Percentiles rank a stretch among this genome's conserved stretches.
Conservation (phyloP, 495 filamentous ascomycete genomes). For the Penicillium pancosmium region DNA sequence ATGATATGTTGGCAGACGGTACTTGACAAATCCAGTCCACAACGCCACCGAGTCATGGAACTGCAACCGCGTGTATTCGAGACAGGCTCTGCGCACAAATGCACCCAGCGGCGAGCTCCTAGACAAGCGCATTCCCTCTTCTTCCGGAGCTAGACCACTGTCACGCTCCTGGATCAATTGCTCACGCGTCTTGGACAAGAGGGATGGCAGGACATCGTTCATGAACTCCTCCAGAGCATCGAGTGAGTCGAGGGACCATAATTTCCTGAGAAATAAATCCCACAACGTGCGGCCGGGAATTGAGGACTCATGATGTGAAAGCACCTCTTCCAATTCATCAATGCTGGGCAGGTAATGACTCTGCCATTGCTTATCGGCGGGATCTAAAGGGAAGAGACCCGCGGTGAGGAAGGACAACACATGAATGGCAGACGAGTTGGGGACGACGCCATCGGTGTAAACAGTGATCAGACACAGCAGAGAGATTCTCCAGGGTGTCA, state of each 20-base stretch:
- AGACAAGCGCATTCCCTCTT: constrained; percentile 52
- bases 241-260: constrained; percentile 84
- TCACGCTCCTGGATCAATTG: constrained; percentile 52
- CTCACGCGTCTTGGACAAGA: constrained; percentile 65
- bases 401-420: constrained; percentile 83
- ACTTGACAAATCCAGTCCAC: constrained; percentile 79
- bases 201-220: constrained; percentile 48
- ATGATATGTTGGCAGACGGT: constrained; percentile 71
- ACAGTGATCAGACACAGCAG: constrained; percentile 79
- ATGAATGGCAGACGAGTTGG: constrained; percentile 75
- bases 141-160: constrained; percentile 48
- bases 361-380: constrained; percentile 39
- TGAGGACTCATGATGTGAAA: constrained; percentile 61
- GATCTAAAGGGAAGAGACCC: constrained; percentile 60
- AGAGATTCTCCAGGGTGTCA: constrained; percentile 83
- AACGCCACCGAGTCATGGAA: constrained; percentile 76
- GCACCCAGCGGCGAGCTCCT: constrained; percentile 79
- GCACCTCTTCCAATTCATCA: constrained; percentile 65
- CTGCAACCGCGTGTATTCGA: constrained; percentile 80
- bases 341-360: constrained; percentile 60
- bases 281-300: constrained; percentile 79
- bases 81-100: constrained; percentile 74
- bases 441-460: constrained; percentile 74
- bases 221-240: constrained; percentile 75
- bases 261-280: constrained; percentile 79